These are phyloP conservation scores for Trichoderma gracile DNA, from an alignment of 2,329 filamentous ascomycete genomes.

Conservation along the genomic window DNA sequence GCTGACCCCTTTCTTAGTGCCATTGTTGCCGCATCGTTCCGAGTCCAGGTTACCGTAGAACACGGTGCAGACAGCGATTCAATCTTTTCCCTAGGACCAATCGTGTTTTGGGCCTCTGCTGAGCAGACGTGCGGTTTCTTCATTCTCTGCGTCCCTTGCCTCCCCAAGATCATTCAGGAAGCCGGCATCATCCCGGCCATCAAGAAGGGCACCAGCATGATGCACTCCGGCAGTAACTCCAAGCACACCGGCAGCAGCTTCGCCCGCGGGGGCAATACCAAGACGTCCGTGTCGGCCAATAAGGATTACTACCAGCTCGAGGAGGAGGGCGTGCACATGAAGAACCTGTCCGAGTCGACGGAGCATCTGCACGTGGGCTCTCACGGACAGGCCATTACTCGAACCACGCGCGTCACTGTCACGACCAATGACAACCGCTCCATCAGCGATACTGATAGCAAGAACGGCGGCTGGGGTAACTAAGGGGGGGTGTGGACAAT, in stretches of 20 bases:
- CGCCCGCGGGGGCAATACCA: slow-evolving; percentile 1
- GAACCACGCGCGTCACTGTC: slow-evolving; percentile 5
- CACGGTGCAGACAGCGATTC: background rate
- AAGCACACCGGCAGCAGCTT: background rate
- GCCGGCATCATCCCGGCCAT: background rate
- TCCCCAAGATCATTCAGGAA: slow-evolving; percentile 12
- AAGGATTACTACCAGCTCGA: slow-evolving; percentile 16
- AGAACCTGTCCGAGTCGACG: background rate
- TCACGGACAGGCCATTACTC: background rate
- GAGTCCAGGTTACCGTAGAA: background rate
- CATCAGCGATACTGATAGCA: background rate
- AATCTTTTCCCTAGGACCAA: background rate
- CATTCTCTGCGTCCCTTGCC: slow-evolving; percentile 8
- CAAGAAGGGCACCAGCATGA: slow-evolving; percentile 4
- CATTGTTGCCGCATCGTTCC: slow-evolving; percentile 7
- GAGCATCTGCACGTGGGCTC: background rate
- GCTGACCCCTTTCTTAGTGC: no score
- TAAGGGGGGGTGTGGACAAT: background rate
- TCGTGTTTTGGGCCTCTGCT: slow-evolving; percentile 2
- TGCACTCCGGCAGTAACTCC: slow-evolving; percentile 1
- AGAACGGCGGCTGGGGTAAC: background rate
- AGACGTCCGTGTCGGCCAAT: slow-evolving; percentile 7
- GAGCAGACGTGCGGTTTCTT: slow-evolving; percentile 15
- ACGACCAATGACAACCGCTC: slow-evolving; percentile 16
- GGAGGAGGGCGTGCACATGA: background rate